These are phyloP conservation scores for Fusarium pilosicola DNA, from an alignment of 2,329 filamentous ascomycete genomes.

Conservation along the genomic window DNA sequence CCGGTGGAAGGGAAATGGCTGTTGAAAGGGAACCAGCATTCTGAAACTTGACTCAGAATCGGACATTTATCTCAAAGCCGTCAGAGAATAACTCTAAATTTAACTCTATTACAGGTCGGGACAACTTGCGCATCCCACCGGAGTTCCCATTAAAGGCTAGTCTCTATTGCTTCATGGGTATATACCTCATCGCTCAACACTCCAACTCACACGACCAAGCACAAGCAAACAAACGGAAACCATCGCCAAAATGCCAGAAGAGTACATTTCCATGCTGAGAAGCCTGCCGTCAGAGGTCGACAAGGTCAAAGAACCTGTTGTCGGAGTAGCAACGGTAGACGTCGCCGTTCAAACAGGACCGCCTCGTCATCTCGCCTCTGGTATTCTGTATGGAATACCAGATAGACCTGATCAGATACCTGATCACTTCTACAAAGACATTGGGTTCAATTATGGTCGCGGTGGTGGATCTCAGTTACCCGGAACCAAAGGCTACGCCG, in stretches of 20 bases:
- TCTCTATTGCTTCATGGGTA: neutral
- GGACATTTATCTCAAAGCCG: fast-evolving
- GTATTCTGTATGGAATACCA: conserved; percentile 26
- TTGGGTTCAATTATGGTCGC: conserved; percentile 26
- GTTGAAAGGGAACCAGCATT: fast-evolving
- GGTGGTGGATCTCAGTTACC: conserved; percentile 25
- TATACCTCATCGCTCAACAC: neutral
- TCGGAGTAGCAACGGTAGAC: conserved; percentile 7
- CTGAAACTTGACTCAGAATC: too few species aligned
- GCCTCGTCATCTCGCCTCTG: conserved; percentile 23
- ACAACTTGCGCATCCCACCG: neutral
- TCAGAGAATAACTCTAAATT: fast-evolving
- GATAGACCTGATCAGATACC: conserved; percentile 22
- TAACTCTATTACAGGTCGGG: too few species aligned
- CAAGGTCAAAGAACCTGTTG: neutral
- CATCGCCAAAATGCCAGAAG: neutral
- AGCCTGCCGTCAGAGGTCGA: neutral
- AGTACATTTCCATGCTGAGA: conserved; percentile 13
- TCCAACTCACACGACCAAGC: neutral
- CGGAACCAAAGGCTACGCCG: conserved; percentile 2
- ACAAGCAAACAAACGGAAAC: too few species aligned
- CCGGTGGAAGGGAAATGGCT: neutral
- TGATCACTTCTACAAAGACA: conserved; percentile 9
- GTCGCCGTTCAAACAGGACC: neutral
- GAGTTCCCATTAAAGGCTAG: neutral